Percentiles rank a stretch among this genome's conserved stretches.
These are phyloP conservation scores for Nicotiana benthamiana DNA, from an alignment of 257 asterid genomes.

Conservation along the genomic window DNA sequence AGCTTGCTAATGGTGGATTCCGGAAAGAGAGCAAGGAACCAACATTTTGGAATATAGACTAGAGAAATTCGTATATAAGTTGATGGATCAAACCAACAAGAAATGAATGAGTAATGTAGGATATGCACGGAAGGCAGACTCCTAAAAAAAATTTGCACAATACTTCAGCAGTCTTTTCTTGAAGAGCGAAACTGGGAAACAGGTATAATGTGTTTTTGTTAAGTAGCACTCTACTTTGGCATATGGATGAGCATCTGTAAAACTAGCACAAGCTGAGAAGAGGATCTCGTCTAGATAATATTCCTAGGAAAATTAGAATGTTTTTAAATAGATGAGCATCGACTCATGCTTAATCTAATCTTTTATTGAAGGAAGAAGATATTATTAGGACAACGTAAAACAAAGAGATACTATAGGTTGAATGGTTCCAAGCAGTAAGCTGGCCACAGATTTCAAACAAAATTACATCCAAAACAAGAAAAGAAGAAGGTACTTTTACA, in stretches of 20 bases:
- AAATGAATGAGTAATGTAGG: background rate
- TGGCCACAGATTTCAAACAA: background rate
- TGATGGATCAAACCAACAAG: background rate
- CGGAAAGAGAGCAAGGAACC: background rate
- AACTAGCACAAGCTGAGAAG: background rate
- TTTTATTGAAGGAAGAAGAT: background rate
- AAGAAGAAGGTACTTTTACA: background rate
- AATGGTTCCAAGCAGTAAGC: background rate
- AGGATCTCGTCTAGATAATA: background rate
- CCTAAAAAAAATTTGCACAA: background rate
- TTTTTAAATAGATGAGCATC: background rate
- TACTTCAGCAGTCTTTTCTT: background rate
- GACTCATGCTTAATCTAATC: background rate
- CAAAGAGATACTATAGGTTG: background rate
- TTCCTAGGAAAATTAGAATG: background rate
- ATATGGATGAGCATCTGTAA: background rate
- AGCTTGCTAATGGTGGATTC: background rate
- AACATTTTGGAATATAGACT: background rate
- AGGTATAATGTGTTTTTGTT: background rate
- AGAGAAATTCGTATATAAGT: background rate
- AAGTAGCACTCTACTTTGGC: background rate
- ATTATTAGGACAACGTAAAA: background rate
- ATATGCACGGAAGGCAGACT: background rate
- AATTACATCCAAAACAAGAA: background rate
- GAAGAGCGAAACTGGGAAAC: background rate